Evolutionary conservation across 331 rosid species (phyloP), one percentile per base, ranked within the genome.

Genomic region (Ulmus americana): DNA sequence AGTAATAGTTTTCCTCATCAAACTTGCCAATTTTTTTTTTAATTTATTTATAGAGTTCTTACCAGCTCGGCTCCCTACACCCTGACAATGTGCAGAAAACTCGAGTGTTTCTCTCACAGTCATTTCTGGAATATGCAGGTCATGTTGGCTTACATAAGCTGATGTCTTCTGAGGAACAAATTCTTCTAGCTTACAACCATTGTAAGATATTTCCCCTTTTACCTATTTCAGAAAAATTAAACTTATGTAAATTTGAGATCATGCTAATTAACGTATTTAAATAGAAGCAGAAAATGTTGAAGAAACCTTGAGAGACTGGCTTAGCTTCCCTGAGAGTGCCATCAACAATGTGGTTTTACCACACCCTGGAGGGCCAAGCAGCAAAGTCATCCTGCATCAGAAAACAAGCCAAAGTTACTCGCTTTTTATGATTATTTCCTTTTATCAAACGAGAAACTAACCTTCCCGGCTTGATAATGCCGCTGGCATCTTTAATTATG

Each of bases 331-430:
- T 0, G 95, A 86, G 7, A 90, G 80, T 5, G 90, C 88, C 79
- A 66, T 46, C 55, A 90, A 76, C 46, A 90, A 76, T 59, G 95
- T 87, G 4, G 95, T 87, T 79, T 87, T 87, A 45, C 97, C 94
- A 61, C 90, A 83, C 61, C 95, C 90, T 6, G 95, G 95, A 40
- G 97, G 90, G 49, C 95, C 97, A 22, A 90, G 95, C 52, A 90
- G 84, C 63, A 90, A 85, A 42, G 95, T 87, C 64, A 87, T 82
- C 87, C 95, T 90, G 90, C 84, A 82, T 52, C 46, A 61, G 35
- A 28, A 66, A 18, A 5, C 18, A 11, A 38, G 44, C 39, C 61
- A 14, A 35, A 56, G 20, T 38, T 56, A 38, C 5, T 56, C 16
- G 2, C 8, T 15, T 5, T 8, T 55, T 28, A 12, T 48, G 13